Percentiles rank a stretch among this genome's conserved stretches.
These are phyloP conservation scores for Hanseniaspora sp. DNA, from an alignment of 1,139 yeast species.

Conservation along the genomic window DNA sequence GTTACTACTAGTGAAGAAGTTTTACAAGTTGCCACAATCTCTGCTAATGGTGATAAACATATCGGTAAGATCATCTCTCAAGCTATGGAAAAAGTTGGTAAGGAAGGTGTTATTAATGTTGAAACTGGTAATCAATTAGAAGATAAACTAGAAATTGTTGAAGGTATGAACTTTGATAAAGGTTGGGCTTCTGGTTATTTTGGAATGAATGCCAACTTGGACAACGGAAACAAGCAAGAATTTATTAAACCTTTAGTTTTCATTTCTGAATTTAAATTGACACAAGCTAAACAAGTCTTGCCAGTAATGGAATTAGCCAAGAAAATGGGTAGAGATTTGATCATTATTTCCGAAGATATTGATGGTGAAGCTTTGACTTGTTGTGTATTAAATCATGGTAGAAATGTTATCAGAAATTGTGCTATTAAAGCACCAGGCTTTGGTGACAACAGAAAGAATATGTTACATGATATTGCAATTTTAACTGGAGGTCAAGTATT, in stretches of 20 bases:
- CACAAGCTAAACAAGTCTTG: slow-evolving; percentile 81
- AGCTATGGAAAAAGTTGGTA: slow-evolving; percentile 99
- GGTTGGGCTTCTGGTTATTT: slow-evolving; percentile 97
- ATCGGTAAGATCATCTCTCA: slow-evolving; percentile 88
- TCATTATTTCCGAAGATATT: slow-evolving; percentile 91
- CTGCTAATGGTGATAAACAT: slow-evolving; percentile 94
- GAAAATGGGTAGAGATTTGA: slow-evolving; percentile 88
- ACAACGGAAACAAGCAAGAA: slow-evolving; percentile 75
- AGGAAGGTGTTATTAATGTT: slow-evolving; percentile 98
- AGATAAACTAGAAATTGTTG: slow-evolving; percentile 95
- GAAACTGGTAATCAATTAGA: slow-evolving; percentile 95
- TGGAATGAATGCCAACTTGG: slow-evolving; percentile 76
- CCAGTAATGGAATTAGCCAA: slow-evolving; percentile 93
- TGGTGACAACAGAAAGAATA: slow-evolving; percentile 98
- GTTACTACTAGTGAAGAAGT: slow-evolving; percentile 95
- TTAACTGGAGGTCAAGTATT: slow-evolving; percentile 96
- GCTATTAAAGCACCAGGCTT: slow-evolving; percentile 99
- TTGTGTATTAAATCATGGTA: slow-evolving; percentile 91
- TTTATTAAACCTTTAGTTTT: slow-evolving; percentile 88
- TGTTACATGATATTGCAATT: slow-evolving; percentile 92
- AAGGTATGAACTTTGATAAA: slow-evolving; percentile 98
- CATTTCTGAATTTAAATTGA: slow-evolving; percentile 88
- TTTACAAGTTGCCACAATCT: slow-evolving; percentile 97
- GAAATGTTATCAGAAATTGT: slow-evolving; percentile 98
- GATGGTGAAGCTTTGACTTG: slow-evolving; percentile 99